Conservation (phyloP, 1,139 yeast genomes). For the Suzukiozyma palmioleophila region DNA sequence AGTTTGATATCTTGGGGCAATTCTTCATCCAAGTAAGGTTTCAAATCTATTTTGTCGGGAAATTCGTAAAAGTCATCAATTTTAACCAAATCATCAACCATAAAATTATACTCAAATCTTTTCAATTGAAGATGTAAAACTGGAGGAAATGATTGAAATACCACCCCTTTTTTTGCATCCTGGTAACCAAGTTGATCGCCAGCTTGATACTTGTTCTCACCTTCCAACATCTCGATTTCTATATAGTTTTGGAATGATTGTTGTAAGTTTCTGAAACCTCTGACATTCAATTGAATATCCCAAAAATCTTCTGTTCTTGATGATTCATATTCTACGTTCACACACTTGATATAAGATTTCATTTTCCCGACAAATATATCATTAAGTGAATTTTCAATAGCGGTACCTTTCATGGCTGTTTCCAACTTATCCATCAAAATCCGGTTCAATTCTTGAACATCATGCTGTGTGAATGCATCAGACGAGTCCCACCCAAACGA, state of each 20-base stretch:
- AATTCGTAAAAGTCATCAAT: conserved; percentile 91
- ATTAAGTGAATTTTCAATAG: conserved; percentile 73
- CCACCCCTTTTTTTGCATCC: conserved; percentile 96
- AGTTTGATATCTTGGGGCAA: conserved; percentile 35
- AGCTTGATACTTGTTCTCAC: conserved; percentile 94
- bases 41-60: conserved; percentile 76
- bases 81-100: conserved; percentile 83
- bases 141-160: conserved; percentile 85
- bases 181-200: conserved; percentile 82
- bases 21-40: conserved; percentile 70
- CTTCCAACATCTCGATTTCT: conserved; percentile 84
- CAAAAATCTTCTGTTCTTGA: conserved; percentile 92
- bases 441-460: conserved; percentile 93
- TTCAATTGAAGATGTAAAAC: conserved; percentile 90
- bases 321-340: conserved; percentile 92
- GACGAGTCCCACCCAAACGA: conserved; percentile 97
- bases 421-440: conserved; percentile 94
- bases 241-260: conserved; percentile 83
- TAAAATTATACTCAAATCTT: conserved; percentile 91
- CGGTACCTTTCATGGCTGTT: conserved; percentile 85
- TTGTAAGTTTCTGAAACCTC: conserved; percentile 66
- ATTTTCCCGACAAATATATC: conserved; percentile 92
- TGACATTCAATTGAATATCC: conserved; percentile 96
- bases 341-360: conserved; percentile 92
- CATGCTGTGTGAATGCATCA: conserved; percentile 97